Base-by-base conservation (phyloP, 352 stramenopile species). In the Lagenidium sp. region DNA sequence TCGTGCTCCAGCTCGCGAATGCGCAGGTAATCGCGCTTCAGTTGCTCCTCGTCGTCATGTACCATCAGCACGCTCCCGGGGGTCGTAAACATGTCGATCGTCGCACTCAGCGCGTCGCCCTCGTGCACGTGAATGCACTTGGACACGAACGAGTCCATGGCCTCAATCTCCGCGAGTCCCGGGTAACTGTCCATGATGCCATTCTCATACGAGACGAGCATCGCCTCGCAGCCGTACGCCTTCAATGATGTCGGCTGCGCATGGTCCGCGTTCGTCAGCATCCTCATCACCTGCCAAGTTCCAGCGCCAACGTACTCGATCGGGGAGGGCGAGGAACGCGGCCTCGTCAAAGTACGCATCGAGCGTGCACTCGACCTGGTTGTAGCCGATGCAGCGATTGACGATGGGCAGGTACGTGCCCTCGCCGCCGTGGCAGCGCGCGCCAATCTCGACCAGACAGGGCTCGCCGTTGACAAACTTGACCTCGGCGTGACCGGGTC, bases 361-460 rank as follows among this genome's bases (percentile, higher is more conserved):
- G 20, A 93, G 61, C 31, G 88, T 89, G 22, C 60, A 74, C 25
- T 96, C 85, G 12, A 98, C 82, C 53, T 98, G 92, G 55, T 92
- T 96, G 70, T 97, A 97, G 24, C 81, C 81, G 24, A 91, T 87
- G 73, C 70, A 97, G 25, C 69, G 78, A 38, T 68, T 72, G 7
- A 90, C 84, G 37, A 98, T 88, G 0, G 87, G 81, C 25, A 91
- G 40, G 66, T 95, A 98, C 35, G 81, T 95, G 41, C 89, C 95
- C 61, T 97, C 91, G 34, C 88, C 95, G 30, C 95, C 95, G 60
- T 98, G 95, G 51, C 88, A 96, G 36, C 95, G 83, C 40, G 90
- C 79, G 28, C 95, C 95, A 51, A 98, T 95, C 71, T 98, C 92
- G 6, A 98, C 87, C 7, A 98, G 69, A 61, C 91, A 97, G 8